Conservation (phyloP, 495 filamentous ascomycete species). For the Margaritispora aquatica region DNA sequence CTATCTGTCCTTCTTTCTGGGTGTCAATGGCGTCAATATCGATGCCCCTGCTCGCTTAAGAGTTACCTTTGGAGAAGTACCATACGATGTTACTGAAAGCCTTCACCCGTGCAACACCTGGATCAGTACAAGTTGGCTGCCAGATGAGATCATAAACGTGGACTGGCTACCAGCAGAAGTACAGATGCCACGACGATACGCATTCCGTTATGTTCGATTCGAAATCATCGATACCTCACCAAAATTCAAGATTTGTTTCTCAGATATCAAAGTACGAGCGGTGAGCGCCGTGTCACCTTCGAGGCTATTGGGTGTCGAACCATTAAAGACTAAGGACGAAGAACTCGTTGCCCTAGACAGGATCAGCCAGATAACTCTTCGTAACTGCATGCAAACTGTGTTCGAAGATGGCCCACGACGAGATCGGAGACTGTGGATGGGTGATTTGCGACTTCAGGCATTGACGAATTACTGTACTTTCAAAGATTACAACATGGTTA, state of each 20-base stretch:
- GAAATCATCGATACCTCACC: slow-evolving; percentile 23
- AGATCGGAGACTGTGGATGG: slow-evolving; percentile 25
- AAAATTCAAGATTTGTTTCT: slow-evolving; percentile 23
- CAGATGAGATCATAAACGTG: slow-evolving; percentile 26
- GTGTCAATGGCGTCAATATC: slow-evolving; percentile 22
- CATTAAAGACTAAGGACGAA: background rate
- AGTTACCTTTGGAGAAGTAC: slow-evolving; percentile 26
- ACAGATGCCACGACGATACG: slow-evolving; percentile 21
- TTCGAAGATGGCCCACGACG: slow-evolving; percentile 28
- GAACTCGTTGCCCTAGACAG: slow-evolving; percentile 16
- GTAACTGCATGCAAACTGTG: slow-evolving; percentile 27
- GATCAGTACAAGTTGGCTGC: slow-evolving; percentile 28
- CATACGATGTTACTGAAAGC: slow-evolving; percentile 23
- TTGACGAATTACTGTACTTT: slow-evolving; percentile 28
- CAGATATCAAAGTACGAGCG: slow-evolving; percentile 17
- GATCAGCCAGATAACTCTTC: slow-evolving; percentile 20
- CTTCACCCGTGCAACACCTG: slow-evolving; percentile 21
- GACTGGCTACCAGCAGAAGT: slow-evolving; percentile 22
- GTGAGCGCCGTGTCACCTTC: slow-evolving; percentile 16
- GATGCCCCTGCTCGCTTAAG: slow-evolving; percentile 26
- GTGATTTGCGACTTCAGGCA: slow-evolving; percentile 25
- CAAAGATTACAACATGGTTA: slow-evolving; percentile 25
- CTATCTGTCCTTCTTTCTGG: slow-evolving; percentile 26
- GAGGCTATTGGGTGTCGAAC: background rate
- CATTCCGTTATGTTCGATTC: slow-evolving; percentile 26